Evolutionary conservation across 2,329 filamentous ascomycete genomes (phyloP).

Genomic region (Gaeumannomyces sp.): DNA sequence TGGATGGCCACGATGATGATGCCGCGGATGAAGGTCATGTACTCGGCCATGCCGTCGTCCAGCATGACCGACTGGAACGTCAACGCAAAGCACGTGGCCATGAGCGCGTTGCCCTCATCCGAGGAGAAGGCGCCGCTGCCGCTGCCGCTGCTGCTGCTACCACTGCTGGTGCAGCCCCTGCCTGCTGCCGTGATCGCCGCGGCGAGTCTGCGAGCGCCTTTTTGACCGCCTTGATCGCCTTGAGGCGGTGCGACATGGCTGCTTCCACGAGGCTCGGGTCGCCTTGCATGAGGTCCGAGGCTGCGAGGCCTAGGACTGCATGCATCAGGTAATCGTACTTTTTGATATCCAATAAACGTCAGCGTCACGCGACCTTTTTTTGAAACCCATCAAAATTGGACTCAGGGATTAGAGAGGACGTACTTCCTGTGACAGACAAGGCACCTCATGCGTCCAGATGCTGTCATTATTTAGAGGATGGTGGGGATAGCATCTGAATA

Average conservation of each 20-base stretch:
- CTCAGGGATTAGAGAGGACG: slow-evolving; percentile 16
- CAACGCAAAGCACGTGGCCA: slow-evolving; percentile 53
- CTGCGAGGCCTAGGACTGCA: slow-evolving; percentile 60
- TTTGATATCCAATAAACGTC: neutral
- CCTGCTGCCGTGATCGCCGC: slow-evolving; percentile 17
- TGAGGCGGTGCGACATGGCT: slow-evolving; percentile 58
- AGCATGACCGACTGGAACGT: slow-evolving; percentile 53
- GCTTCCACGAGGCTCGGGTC: slow-evolving; percentile 46
- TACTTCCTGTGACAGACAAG: slow-evolving; percentile 61
- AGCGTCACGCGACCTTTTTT: too few species aligned
- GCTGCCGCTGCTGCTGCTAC: slow-evolving; percentile 13
- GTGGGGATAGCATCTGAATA: slow-evolving; percentile 55
- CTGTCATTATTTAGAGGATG: slow-evolving; percentile 59
- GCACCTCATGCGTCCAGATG: slow-evolving; percentile 62
- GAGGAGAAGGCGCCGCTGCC: slow-evolving; percentile 23
- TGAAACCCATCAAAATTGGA: too few species aligned
- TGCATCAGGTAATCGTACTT: slow-evolving; percentile 65
- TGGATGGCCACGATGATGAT: slow-evolving; percentile 49
- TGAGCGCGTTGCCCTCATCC: slow-evolving; percentile 52
- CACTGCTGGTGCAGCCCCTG: neutral
- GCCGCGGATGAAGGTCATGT: slow-evolving; percentile 54
- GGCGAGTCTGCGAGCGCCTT: slow-evolving; percentile 40
- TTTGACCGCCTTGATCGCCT: slow-evolving; percentile 58
- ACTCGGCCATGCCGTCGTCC: slow-evolving; percentile 53
- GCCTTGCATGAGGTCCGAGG: slow-evolving; percentile 53